These are phyloP conservation scores for Fusarium sp. DNA, from an alignment of 2,329 filamentous ascomycete genomes.

Conservation along the genomic window DNA sequence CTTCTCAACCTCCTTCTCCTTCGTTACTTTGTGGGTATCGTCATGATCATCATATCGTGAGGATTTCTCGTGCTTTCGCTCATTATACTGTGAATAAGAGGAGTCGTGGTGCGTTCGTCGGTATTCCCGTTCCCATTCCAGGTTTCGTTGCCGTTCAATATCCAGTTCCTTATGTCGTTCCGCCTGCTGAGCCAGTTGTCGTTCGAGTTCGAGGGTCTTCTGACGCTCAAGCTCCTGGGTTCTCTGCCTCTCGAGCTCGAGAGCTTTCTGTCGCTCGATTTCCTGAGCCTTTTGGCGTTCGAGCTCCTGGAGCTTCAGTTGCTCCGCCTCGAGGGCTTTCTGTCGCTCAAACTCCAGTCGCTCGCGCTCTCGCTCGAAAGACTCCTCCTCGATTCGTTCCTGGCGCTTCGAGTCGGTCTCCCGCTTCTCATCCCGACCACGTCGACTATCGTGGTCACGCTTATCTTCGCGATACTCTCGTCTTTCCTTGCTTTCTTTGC, in stretches of 20 bases:
- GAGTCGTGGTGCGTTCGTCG: conserved; percentile 47
- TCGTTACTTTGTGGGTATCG: conserved; percentile 44
- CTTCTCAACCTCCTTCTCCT: conserved; percentile 32
- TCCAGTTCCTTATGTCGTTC: conserved; percentile 33
- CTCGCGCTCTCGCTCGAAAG: conserved; percentile 30
- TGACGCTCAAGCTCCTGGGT: conserved; percentile 8
- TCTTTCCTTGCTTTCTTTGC: conserved; percentile 33
- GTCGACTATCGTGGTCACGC: conserved; percentile 31
- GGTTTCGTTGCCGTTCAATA: conserved; percentile 26
- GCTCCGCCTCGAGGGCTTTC: conserved; percentile 30
- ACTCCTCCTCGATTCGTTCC: conserved; percentile 30
- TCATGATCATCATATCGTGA: conserved; percentile 50
- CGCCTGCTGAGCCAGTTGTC: conserved; percentile 13
- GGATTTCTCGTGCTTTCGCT: conserved; percentile 46
- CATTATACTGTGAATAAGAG: conserved; percentile 45
- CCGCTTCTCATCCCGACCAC: conserved; percentile 14
- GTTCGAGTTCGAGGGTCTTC: conserved; percentile 11
- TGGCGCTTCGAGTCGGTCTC: conserved; percentile 37
- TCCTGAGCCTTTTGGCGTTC: conserved; percentile 31
- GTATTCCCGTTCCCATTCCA: conserved; percentile 41
- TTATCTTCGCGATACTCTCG: conserved; percentile 33
- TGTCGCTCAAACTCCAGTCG: conserved; percentile 36
- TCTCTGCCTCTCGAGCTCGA: conserved; percentile 1
- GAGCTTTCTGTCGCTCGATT: conserved; percentile 10
- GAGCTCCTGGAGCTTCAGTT: conserved; percentile 37